Conservation (phyloP, 2,329 filamentous ascomycete species). For the Drechmeria coniospora region DNA sequence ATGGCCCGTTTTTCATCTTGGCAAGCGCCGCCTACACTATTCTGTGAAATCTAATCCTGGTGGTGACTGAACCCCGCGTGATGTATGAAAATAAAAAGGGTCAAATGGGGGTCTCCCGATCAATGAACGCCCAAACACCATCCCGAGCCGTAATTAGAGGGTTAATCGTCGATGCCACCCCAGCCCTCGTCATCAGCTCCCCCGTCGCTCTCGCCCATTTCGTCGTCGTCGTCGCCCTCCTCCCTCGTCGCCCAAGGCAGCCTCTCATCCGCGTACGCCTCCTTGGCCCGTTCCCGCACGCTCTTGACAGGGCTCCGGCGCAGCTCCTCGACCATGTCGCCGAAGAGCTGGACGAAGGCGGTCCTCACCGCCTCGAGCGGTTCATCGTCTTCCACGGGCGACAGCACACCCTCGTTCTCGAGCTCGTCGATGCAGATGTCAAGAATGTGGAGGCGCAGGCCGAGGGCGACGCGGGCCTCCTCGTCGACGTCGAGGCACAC, state of each 20-base stretch:
- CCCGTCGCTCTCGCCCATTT: constrained; percentile 15
- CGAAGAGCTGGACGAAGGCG: constrained; percentile 36
- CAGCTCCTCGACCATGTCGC: constrained; percentile 40
- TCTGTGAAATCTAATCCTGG: no score
- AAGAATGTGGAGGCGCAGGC: constrained; percentile 69
- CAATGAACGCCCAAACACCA: neutral
- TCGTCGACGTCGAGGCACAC: constrained; percentile 20
- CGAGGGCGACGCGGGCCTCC: constrained; percentile 54
- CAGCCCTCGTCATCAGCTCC: constrained; percentile 34
- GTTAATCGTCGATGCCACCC: constrained; percentile 56
- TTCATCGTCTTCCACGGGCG: constrained; percentile 13
- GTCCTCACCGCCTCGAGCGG: constrained; percentile 14
- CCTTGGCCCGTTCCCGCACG: constrained; percentile 53
- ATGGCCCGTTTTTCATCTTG: no score
- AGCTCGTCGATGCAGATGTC: constrained; percentile 90
- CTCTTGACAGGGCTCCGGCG: constrained; percentile 50
- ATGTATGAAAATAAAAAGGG: no score
- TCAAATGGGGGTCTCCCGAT: no score
- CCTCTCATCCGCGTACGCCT: constrained; percentile 59
- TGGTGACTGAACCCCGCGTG: no score
- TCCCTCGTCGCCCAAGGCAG: constrained; percentile 39
- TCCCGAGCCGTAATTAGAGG: constrained; percentile 8
- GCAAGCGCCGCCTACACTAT: no score
- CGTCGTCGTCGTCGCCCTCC: constrained; percentile 18
- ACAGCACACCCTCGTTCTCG: constrained; percentile 48